Evolutionary conservation across 345 rosid species (phyloP).

Genomic region (Dipteronia dyeriana): DNA sequence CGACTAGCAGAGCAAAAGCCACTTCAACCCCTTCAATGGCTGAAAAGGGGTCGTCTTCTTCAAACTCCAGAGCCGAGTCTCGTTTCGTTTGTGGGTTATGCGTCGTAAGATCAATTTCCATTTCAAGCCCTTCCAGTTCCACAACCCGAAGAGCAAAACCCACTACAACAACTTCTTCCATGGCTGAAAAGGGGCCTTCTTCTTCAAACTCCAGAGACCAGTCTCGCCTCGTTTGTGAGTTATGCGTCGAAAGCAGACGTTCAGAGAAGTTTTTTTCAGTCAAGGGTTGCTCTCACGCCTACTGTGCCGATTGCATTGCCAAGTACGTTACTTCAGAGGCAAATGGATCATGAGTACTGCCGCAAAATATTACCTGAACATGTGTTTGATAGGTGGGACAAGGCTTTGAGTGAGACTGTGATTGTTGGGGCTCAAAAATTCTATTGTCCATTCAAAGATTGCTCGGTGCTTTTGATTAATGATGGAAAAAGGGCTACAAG

Average conservation of each 20-base stretch:
- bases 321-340: slow-evolving; percentile 36
- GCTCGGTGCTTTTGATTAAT: slow-evolving; percentile 45
- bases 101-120: too few species aligned
- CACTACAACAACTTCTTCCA: background rate
- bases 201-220: background rate
- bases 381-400: slow-evolving; percentile 48
- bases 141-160: background rate
- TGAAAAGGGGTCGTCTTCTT: too few species aligned
- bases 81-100: too few species aligned
- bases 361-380: slow-evolving; percentile 21
- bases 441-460: slow-evolving; percentile 46
- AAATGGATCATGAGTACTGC: slow-evolving; percentile 42
- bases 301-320: slow-evolving; percentile 39
- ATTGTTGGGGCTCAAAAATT: slow-evolving; percentile 38
- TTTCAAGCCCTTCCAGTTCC: too few species aligned
- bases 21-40: too few species aligned
- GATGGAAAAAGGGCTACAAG: slow-evolving; percentile 28
- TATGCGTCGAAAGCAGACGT: slow-evolving; percentile 37
- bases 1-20: background rate
- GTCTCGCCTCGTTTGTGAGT: slow-evolving; percentile 33
- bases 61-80: too few species aligned
- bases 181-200: background rate
- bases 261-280: slow-evolving; percentile 19
- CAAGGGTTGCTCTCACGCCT: slow-evolving; percentile 46
- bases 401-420: slow-evolving; percentile 46